Evolutionary conservation across 768 basidiomycete species (phyloP), one percentile per base, ranked within the genome.

Genomic region (Mycena capillaripes): DNA sequence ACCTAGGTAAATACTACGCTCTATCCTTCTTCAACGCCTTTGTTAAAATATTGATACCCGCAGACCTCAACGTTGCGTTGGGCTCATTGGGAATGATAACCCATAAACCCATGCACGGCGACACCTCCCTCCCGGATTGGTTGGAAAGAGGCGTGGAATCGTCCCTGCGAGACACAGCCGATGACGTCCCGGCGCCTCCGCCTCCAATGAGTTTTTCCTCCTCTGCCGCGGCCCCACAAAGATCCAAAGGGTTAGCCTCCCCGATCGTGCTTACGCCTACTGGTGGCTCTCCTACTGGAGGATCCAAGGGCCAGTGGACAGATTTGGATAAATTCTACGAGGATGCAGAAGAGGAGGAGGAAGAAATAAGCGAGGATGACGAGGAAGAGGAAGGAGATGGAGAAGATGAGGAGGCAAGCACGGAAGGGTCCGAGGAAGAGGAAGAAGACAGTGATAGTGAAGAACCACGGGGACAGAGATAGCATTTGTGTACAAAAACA

Each of bases 131-230:
- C 0, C 95, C 95, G 0, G 95, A 95, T 76, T 98, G 97, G 97
- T 86, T 94, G 7, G 95, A 97, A 80, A 86, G 89, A 65, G 96
- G 96, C 0, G 95, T 95, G 5, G 95, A 96, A 74, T 83, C 94
- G 1, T 85, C 88, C 0, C 81, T 98, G 66, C 88, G 97, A 69
- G 93, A 96, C 71, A 85, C 83, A 23, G 89, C 87, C 55, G 91
- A 92, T 12, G 92, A 93, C 66, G 74, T 75, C 1, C 77, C 81
- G 36, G 79, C 82, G 25, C 78, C 77, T 10, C 78, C 80, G 23
- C 82, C 82, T 46, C 81, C 77, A 21, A 77, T 82, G 5, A 79
- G 82, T 38, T 85, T 89, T 52, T 86, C 85, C 74, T 88, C 79
- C 56, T 78, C 38, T 77, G 77, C 73, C 74, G 77, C 63, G 64